Evolutionary conservation across 768 basidiomycete species (phyloP).

Genomic region (Russula abietina): DNA sequence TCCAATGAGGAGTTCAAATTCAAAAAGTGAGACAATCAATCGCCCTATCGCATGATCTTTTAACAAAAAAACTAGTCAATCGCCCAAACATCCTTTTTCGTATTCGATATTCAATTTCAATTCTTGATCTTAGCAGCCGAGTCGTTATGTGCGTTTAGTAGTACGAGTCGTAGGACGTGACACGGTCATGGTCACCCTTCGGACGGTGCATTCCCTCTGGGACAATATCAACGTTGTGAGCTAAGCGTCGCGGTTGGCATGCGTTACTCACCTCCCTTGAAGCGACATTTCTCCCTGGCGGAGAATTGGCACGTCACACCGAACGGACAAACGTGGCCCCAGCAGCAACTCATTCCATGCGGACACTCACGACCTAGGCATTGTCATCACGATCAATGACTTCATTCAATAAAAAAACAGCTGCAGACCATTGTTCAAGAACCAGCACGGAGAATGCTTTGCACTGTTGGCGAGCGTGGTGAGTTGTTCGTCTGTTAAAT

Average conservation of each 20-base stretch:
- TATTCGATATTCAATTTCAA: constrained; percentile 5
- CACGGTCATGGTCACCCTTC: neutral
- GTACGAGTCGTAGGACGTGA: too few species aligned
- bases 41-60: neutral
- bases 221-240: neutral
- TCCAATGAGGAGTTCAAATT: neutral
- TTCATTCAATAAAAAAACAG: neutral
- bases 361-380: constrained; percentile 60
- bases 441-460: constrained; percentile 83
- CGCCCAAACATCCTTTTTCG: neutral
- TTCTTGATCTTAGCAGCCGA: constrained; percentile 3
- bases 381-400: neutral
- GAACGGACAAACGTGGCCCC: constrained; percentile 79
- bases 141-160: neutral
- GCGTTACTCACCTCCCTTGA: constrained; percentile 56
- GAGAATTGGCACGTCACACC: constrained; percentile 52
- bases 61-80: constrained; percentile 4
- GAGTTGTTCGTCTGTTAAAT: constrained; percentile 64
- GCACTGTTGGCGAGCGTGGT: constrained; percentile 66
- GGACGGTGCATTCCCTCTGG: constrained; percentile 40
- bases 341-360: constrained; percentile 71
- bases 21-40: constrained; percentile 12
- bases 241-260: neutral
- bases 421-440: constrained; percentile 63
- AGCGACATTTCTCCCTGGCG: constrained; percentile 82